Conservation (phyloP, 371 early-diverging fungal species). For the Apophysomyces sp. region DNA sequence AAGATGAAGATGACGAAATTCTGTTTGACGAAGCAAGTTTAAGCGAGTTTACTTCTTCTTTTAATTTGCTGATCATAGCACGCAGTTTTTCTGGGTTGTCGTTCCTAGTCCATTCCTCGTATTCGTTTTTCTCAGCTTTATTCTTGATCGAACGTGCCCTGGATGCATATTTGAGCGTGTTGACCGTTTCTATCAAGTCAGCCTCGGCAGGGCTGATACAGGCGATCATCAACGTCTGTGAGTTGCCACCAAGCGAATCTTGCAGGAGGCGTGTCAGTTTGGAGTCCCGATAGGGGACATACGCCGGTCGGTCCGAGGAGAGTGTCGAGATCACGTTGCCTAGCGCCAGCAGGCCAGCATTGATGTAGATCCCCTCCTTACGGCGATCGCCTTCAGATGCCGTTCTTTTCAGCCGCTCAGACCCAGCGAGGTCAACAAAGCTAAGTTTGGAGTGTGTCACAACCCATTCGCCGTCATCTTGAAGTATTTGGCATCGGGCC, state of each 20-base stretch:
- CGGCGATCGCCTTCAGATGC: conserved; percentile 92
- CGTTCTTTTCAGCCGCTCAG: conserved; percentile 95
- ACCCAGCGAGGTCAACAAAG: conserved; percentile 99
- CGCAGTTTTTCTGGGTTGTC: conserved; percentile 47
- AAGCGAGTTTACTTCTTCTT: conserved; percentile 37
- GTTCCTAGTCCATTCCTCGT: conserved; percentile 43
- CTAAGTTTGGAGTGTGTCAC: conserved; percentile 78
- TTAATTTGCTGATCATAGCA: conserved; percentile 43
- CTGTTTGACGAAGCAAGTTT: conserved; percentile 3
- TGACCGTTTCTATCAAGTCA: conserved; percentile 78
- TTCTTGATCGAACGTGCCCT: conserved; percentile 77
- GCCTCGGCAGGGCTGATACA: conserved; percentile 73
- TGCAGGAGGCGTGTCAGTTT: conserved; percentile 93
- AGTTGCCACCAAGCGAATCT: conserved; percentile 88
- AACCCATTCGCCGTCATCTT: conserved; percentile 35
- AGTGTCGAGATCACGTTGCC: conserved; percentile 99
- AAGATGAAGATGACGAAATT: background rate
- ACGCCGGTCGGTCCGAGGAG: conserved; percentile 67
- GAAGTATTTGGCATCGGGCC: conserved; percentile 10
- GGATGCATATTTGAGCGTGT: conserved; percentile 83
- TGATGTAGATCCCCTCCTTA: conserved; percentile 98
- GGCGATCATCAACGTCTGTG: conserved; percentile 83
- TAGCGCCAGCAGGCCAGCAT: conserved; percentile 96
- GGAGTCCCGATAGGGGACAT: conserved; percentile 95
- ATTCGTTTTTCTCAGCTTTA: conserved; percentile 61